These are phyloP conservation scores for Tylopilus sp. DNA, from an alignment of 768 basidiomycete genomes.

Conservation along the genomic window DNA sequence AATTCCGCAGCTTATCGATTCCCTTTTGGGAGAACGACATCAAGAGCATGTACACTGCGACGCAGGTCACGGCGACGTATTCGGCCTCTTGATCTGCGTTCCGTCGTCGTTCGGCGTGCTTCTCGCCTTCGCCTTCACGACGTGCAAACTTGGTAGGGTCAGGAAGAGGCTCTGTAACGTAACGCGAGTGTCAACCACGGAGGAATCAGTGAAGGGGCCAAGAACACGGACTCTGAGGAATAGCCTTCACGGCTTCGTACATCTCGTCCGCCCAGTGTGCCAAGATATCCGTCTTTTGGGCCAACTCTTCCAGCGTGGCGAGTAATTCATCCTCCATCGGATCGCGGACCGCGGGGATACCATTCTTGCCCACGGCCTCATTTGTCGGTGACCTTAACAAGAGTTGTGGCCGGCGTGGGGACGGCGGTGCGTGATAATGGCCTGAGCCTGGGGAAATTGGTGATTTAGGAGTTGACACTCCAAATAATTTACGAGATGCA, in stretches of 20 bases:
- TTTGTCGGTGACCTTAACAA: slow-evolving; percentile 37
- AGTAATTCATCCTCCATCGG: slow-evolving; percentile 83
- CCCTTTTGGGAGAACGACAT: slow-evolving; percentile 94
- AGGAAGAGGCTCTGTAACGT: slow-evolving; percentile 64
- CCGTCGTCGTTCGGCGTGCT: slow-evolving; percentile 62
- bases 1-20: slow-evolving; percentile 74
- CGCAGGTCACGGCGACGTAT: slow-evolving; percentile 78
- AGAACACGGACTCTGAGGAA: slow-evolving; percentile 67
- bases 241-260: slow-evolving; percentile 82
- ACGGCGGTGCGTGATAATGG: slow-evolving; percentile 45
- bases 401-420: slow-evolving; percentile 56
- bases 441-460: slow-evolving; percentile 35
- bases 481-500: slow-evolving; percentile 81
- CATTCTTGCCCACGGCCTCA: slow-evolving; percentile 34
- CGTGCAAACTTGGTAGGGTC: slow-evolving; percentile 74
- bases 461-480: slow-evolving; percentile 42
- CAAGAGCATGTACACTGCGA: slow-evolving; percentile 86
- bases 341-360: slow-evolving; percentile 40
- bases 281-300: slow-evolving; percentile 93
- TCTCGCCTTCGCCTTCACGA: slow-evolving; percentile 70
- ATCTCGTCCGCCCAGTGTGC: slow-evolving; percentile 95
- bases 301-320: slow-evolving; percentile 79
- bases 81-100: slow-evolving; percentile 78
- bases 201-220: not conserved
- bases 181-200: slow-evolving; percentile 1